Evolutionary conservation across 2,329 filamentous ascomycete species (phyloP).

Genomic region (Pestalotiopsis sp.): DNA sequence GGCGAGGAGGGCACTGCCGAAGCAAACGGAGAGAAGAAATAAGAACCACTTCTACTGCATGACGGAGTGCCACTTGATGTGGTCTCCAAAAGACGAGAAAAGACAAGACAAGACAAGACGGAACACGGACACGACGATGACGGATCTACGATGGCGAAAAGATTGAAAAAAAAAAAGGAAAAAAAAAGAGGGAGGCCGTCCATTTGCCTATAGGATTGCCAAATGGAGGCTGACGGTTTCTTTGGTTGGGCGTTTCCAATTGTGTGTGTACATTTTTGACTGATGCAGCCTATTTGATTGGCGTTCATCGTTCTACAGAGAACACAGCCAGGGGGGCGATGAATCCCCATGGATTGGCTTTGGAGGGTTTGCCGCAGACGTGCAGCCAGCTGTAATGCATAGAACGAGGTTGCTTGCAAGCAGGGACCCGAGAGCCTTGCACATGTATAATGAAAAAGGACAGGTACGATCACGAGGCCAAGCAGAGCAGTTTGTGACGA

Average conservation of each 20-base stretch:
- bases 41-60: not conserved
- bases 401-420: not conserved
- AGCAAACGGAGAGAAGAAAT: conserved; percentile 9
- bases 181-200: not conserved
- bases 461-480: not conserved
- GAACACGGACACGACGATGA: not conserved
- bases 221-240: not conserved
- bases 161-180: not conserved
- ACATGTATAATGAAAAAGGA: not conserved
- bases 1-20: conserved; percentile 23
- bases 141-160: not conserved
- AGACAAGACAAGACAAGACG: not conserved
- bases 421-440: not conserved
- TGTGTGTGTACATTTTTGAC: not conserved
- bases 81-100: not conserved
- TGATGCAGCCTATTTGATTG: not conserved
- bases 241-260: not conserved
- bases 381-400: not conserved
- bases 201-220: not conserved
- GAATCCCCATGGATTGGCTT: no score
- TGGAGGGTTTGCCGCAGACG: not conserved
- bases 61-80: not conserved
- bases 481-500: not conserved
- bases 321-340: not conserved
- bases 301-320: not conserved